A percentile compares a stretch with the other conserved stretches of the same genome.
These are phyloP conservation scores for Delonix regia DNA, from an alignment of 306 rosid species.

Conservation along the genomic window DNA sequence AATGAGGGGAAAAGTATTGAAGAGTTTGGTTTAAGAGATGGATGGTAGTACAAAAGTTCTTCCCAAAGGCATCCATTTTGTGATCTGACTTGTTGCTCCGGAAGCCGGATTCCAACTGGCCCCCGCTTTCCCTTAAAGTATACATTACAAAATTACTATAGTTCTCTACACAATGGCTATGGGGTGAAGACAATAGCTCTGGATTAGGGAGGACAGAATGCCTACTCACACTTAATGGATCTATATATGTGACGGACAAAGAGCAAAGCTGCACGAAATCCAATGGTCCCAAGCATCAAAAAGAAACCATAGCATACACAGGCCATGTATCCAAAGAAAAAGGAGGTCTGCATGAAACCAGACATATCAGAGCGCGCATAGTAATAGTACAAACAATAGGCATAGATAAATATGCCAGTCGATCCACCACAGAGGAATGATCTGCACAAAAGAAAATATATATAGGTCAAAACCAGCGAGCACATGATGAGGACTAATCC, in stretches of 20 bases:
- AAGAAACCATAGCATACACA: conserved; percentile 62
- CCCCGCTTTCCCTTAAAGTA: too few relatives aligned
- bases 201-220: too few relatives aligned
- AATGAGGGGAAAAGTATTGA: conserved; percentile 43
- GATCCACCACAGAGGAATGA: conserved; percentile 61
- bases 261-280: conserved; percentile 52
- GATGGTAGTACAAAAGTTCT: neutral
- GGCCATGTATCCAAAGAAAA: conserved; percentile 60
- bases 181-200: too few relatives aligned
- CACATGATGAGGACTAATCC: neutral
- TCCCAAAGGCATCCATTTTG: too few relatives aligned
- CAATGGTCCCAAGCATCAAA: conserved; percentile 51
- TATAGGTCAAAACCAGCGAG: conserved; percentile 23
- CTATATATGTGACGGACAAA: conserved; percentile 56
- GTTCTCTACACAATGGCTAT: too few relatives aligned
- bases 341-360: conserved; percentile 60
- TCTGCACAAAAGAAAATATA: conserved; percentile 41
- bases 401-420: conserved; percentile 55
- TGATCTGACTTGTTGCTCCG: too few relatives aligned
- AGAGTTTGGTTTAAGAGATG: conserved; percentile 47
- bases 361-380: conserved; percentile 55
- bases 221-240: conserved; percentile 60
- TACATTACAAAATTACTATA: too few relatives aligned
- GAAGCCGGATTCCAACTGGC: too few relatives aligned
- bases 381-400: conserved; percentile 58